These are phyloP conservation scores for Bruguiera sexangula DNA, from an alignment of 345 rosid genomes.

Conservation along the genomic window DNA sequence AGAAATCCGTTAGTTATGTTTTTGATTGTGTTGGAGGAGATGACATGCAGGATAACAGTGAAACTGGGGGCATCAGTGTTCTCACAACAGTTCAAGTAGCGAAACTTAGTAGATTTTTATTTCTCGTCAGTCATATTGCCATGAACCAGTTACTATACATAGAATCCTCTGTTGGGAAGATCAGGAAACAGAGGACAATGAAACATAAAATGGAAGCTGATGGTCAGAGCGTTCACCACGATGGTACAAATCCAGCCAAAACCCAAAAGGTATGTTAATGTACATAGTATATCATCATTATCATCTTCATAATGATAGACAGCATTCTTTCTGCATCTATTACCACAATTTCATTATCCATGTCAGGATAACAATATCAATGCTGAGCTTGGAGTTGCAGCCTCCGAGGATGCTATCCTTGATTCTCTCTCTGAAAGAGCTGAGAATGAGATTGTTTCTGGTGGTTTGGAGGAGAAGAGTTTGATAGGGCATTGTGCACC, in stretches of 20 bases:
- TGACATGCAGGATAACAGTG: slow-evolving; percentile 41
- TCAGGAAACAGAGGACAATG: slow-evolving; percentile 72
- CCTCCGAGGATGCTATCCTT: slow-evolving; percentile 84
- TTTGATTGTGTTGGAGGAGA: slow-evolving; percentile 48
- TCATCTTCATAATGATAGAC: slow-evolving; percentile 5
- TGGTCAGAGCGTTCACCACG: slow-evolving; percentile 29
- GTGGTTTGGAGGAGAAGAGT: slow-evolving; percentile 54
- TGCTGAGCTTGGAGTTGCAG: slow-evolving; percentile 92
- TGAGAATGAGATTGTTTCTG: slow-evolving; percentile 83
- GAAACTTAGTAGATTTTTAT: slow-evolving; percentile 80
- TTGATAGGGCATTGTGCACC: slow-evolving; percentile 77
- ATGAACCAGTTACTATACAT: slow-evolving; percentile 93
- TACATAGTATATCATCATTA: no score
- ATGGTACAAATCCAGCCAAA: slow-evolving; percentile 19
- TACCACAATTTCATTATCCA: slow-evolving; percentile 17
- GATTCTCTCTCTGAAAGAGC: slow-evolving; percentile 85
- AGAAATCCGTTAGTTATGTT: slow-evolving; percentile 59
- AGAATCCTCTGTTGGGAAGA: slow-evolving; percentile 80
- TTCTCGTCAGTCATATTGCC: slow-evolving; percentile 81
- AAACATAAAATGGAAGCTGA: slow-evolving; percentile 47
- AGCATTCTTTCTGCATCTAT: background rate
- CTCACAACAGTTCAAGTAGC: slow-evolving; percentile 61
- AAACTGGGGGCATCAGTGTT: slow-evolving; percentile 22
- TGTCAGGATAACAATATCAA: slow-evolving; percentile 70
- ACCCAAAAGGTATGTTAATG: slow-evolving; percentile 39